Percentiles rank a stretch among this genome's conserved stretches.
Conservation (phyloP, 441 rosid genomes). For the Aquilaria agallochum region DNA sequence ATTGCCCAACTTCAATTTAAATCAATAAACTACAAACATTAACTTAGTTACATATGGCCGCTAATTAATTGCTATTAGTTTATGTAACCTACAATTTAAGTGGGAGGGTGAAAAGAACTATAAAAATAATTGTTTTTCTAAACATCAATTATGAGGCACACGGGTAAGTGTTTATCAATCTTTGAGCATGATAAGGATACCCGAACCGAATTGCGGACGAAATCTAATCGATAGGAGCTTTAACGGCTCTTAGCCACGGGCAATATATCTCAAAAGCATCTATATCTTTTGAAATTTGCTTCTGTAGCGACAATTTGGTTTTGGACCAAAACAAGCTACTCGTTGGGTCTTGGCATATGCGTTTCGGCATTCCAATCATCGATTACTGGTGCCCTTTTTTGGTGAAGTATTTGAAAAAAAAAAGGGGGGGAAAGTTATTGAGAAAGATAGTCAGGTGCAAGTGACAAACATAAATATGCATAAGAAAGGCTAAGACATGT, state of each 20-base stretch:
- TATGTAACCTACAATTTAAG: background rate
- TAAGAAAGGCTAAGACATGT: no score
- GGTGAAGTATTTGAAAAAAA: no score
- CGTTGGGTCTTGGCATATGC: no score
- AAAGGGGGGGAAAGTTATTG: no score
- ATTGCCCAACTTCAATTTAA: no score
- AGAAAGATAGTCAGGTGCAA: no score
- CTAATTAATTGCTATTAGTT: no score
- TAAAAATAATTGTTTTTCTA: slow-evolving; percentile 2
- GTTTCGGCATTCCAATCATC: no score
- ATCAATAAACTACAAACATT: no score
- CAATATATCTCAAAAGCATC: background rate
- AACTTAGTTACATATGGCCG: no score
- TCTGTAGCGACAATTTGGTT: background rate
- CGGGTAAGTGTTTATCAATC: background rate
- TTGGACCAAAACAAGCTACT: background rate
- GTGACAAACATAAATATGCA: no score
- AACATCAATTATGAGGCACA: background rate
- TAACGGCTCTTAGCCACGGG: slow-evolving; percentile 13
- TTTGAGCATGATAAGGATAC: slow-evolving; percentile 11
- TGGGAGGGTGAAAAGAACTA: background rate
- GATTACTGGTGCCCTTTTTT: no score
- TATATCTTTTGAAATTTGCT: background rate
- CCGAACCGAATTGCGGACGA: slow-evolving; percentile 3
- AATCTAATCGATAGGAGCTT: slow-evolving; percentile 23